A percentile compares a stretch with the other conserved stretches of the same genome.
These are phyloP conservation scores for Phaseolus lunatus DNA, from an alignment of 306 rosid genomes.

Conservation along the genomic window DNA sequence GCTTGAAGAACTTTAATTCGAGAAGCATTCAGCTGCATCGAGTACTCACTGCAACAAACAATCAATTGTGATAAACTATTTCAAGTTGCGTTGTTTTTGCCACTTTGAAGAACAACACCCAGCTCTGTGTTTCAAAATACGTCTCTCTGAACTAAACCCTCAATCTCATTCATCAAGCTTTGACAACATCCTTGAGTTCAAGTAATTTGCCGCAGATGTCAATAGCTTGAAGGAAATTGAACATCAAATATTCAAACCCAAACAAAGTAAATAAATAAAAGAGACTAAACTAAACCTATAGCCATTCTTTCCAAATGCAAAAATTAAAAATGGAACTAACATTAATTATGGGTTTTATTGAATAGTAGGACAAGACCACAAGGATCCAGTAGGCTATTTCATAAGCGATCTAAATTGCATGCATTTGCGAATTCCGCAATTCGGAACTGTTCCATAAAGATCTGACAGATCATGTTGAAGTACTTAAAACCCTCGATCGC, in stretches of 20 bases:
- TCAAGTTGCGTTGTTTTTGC: background rate
- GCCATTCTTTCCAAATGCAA: background rate
- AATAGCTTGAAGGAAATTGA: conserved; percentile 17
- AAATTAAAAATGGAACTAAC: background rate
- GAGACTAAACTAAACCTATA: background rate
- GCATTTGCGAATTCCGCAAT: background rate
- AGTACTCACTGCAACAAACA: conserved; percentile 82
- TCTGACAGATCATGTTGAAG: background rate
- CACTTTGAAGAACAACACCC: background rate
- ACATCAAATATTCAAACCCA: conserved; percentile 5
- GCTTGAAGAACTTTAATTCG: conserved; percentile 97
- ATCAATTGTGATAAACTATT: conserved; percentile 1
- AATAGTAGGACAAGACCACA: background rate
- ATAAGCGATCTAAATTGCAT: background rate
- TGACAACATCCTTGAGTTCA: conserved; percentile 19
- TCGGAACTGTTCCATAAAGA: background rate
- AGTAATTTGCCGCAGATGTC: conserved; percentile 30
- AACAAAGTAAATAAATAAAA: background rate
- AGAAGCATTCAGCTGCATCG: conserved; percentile 94
- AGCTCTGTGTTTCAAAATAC: background rate
- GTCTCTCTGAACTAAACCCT: conserved; percentile 7
- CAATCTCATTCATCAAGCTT: conserved; percentile 24
- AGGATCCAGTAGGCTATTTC: background rate
- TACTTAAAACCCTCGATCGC: background rate
- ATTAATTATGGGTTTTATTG: background rate